These are phyloP conservation scores for Oryza australiensis DNA, from an alignment of 176 grass and related monocot genomes.

Conservation along the genomic window DNA sequence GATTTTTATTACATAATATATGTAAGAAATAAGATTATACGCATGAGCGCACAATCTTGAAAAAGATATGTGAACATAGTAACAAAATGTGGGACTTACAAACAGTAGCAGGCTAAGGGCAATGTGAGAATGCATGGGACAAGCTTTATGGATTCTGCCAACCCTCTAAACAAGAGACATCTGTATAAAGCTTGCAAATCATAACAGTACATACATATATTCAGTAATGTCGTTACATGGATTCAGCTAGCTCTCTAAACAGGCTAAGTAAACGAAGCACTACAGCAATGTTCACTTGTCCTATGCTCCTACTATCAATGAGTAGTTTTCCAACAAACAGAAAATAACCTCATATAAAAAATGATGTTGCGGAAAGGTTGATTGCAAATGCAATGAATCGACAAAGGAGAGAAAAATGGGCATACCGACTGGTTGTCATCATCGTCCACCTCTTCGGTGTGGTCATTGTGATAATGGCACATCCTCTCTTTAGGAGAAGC, in stretches of 20 bases:
- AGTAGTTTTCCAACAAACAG: conserved; percentile 3
- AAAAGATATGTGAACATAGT: conserved; percentile 8
- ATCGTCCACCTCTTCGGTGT: conserved; percentile 74
- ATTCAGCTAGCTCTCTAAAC: background rate
- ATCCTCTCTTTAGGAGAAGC: conserved; percentile 36
- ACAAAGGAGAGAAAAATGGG: conserved; percentile 21
- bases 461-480: conserved; percentile 55
- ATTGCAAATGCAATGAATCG: background rate
- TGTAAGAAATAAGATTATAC: background rate
- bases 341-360: conserved; percentile 12
- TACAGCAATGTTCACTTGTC: background rate
- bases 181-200: background rate
- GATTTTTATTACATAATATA: background rate
- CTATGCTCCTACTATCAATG: background rate
- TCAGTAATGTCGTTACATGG: background rate
- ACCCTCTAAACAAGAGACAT: background rate
- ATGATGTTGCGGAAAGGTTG: background rate
- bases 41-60: background rate
- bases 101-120: background rate
- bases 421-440: conserved; percentile 68
- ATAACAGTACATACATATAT: background rate
- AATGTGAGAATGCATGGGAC: background rate
- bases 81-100: background rate
- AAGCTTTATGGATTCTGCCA: background rate
- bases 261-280: background rate